Percentiles rank a stretch among this genome's conserved stretches.
Conservation (phyloP, 129 eudicot species). For the Pittosporum tobira region DNA sequence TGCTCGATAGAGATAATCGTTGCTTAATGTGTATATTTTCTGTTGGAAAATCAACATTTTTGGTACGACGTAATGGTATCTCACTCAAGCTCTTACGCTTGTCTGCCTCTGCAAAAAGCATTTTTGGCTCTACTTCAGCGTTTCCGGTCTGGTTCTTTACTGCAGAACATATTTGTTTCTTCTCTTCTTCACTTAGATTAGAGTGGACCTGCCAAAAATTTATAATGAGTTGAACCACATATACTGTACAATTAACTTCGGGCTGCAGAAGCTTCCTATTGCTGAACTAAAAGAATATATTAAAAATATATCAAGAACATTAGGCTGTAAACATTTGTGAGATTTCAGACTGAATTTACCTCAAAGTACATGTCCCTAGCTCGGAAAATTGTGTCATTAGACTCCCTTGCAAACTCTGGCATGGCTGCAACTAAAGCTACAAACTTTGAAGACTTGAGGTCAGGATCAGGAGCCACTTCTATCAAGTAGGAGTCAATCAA, state of each 20-base stretch:
- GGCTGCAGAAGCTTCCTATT: too few relatives aligned
- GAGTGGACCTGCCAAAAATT: constrained; percentile 32
- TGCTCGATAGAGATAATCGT: constrained; percentile 15
- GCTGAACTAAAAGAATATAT: too few relatives aligned
- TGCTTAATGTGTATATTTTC: not conserved
- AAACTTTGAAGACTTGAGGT: constrained; percentile 38
- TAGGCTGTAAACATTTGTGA: not conserved
- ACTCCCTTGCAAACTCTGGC: constrained; percentile 47
- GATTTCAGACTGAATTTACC: constrained; percentile 25
- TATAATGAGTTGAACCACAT: too few relatives aligned
- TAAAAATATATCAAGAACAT: not conserved
- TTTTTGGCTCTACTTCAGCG: too few relatives aligned
- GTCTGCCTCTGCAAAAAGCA: not conserved
- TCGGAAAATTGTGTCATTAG: constrained; percentile 40
- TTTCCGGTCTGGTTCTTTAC: too few relatives aligned
- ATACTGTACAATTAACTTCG: too few relatives aligned
- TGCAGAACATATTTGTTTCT: constrained; percentile 21
- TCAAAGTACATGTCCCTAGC: constrained; percentile 40
- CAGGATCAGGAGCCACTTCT: constrained; percentile 55
- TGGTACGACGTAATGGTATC: not conserved
- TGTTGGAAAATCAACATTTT: not conserved
- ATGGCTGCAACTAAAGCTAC: constrained; percentile 29
- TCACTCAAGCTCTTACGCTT: not conserved
- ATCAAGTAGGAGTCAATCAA: constrained; percentile 46
- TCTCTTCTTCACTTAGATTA: constrained; percentile 27